These are phyloP conservation scores for Candida taoyuanica DNA, from an alignment of 805 yeast species.

Conservation along the genomic window DNA sequence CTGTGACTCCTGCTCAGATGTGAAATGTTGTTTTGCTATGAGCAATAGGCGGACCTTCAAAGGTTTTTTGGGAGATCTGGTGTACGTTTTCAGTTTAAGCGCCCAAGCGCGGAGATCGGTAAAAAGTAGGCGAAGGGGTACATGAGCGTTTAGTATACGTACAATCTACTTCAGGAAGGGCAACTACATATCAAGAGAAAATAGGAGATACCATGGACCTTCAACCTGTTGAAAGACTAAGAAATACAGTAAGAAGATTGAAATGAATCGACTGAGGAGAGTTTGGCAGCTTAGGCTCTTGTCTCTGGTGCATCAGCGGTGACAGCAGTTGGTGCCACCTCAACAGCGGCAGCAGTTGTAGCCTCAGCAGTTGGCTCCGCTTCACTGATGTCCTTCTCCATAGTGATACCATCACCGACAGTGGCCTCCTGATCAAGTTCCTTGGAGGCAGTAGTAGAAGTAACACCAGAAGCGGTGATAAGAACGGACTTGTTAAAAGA, in stretches of 20 bases:
- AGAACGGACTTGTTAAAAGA: background rate
- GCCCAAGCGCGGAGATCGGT: too few species aligned
- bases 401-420: slow-evolving; percentile 1
- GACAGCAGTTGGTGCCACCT: too few species aligned
- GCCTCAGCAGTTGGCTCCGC: background rate
- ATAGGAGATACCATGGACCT: background rate
- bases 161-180: too few species aligned
- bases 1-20: too few species aligned
- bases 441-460: background rate
- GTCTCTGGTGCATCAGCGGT: background rate
- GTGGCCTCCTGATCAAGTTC: slow-evolving; percentile 1
- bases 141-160: too few species aligned
- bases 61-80: too few species aligned
- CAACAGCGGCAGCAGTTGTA: background rate
- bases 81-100: too few species aligned
- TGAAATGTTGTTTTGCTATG: too few species aligned
- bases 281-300: background rate
- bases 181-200: too few species aligned
- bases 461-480: background rate
- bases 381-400: background rate
- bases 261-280: too few species aligned
- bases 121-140: too few species aligned
- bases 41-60: too few species aligned
- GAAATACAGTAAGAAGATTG: background rate
- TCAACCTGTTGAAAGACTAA: background rate